Conservation (phyloP, 73 alveolate genomes). For the Symbiodinium pilosum region DNA sequence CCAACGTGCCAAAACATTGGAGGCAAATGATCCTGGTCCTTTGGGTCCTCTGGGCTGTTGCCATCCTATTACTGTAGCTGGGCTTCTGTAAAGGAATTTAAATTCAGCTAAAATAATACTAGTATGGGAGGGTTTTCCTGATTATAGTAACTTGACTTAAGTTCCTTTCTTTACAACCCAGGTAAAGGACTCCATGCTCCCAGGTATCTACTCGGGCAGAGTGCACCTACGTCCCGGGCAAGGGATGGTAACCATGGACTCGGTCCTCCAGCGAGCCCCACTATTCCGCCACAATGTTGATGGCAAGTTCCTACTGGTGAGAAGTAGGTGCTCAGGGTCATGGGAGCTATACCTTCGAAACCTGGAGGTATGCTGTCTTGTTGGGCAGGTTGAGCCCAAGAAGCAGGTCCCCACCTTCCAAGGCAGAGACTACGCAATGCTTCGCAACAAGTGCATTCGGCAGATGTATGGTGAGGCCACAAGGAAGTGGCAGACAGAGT, state of each 20-base stretch:
- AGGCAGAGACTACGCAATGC: not conserved
- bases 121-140: not conserved
- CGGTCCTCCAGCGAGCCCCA: slow-evolving; percentile 32
- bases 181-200: not conserved
- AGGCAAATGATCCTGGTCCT: too few species aligned
- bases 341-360: slow-evolving; percentile 22
- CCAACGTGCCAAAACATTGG: not conserved
- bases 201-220: slow-evolving; percentile 18
- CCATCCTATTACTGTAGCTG: not conserved
- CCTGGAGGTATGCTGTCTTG: not conserved
- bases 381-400: slow-evolving; percentile 45
- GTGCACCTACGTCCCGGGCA: slow-evolving; percentile 40
- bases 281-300: not conserved
- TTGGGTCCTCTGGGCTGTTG: slow-evolving; percentile 34
- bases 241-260: slow-evolving; percentile 24
- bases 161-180: too few species aligned
- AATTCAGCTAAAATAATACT: too few species aligned
- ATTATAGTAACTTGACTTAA: too few species aligned
- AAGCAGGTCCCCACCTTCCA: not conserved
- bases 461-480: slow-evolving; percentile 32
- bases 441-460: slow-evolving; percentile 35
- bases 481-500: slow-evolving; percentile 51
- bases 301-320: slow-evolving; percentile 8
- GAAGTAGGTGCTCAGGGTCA: not conserved
- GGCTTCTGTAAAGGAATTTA: too few species aligned